Evolutionary conservation across 345 rosid species (phyloP), one percentile per base, ranked within the genome.

Genomic region (Arabidopsis suecica): DNA sequence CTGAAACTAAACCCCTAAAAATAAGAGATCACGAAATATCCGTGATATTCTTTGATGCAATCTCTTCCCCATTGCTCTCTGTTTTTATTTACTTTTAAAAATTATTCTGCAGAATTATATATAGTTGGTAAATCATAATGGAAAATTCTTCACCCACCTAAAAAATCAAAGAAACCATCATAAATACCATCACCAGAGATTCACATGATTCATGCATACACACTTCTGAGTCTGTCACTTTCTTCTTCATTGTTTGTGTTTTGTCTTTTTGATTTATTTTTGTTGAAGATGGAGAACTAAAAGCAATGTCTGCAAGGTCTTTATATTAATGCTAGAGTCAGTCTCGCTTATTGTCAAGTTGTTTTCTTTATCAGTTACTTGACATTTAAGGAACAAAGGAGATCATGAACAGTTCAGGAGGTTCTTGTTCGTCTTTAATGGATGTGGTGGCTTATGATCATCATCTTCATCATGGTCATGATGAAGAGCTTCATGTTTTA

Each of bases 1-100:
- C 72, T 74, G 83, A 83, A 86, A 83, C 85, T 80, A 73, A 83
- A 77, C 36, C 47, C 51, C 78, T 82, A 77, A 69, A 84, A 72
- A 82, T 62, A 77, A 49, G 82, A 76, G 82, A 88, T 86, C 90
- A 87, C 90, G 83, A 83, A 84, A 80, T 83, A 85, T 85, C 81
- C 79, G 88, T 87, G 93, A 87, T 86, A 68, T 76, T 51, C 64
- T 76, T 79, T 70, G 82, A 74, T 85, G 42, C 73, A 66, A 69
- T 63, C 76, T 60, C 74, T 81, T 63, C 60, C 41, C n/a, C 66
- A 75, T 66, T 28, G 32, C 32, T 54, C 65, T 68, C 70, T 44
- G 3, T 54, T 72, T 16, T 22, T 1, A 44, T 3, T 5, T 7
- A 25, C 18, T 13, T 49, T 6, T 28, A 3, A 28, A 28, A n/a